These are phyloP conservation scores for Nannizziopsis arthrosporioides DNA, from an alignment of 2,329 filamentous ascomycete species.

Conservation along the genomic window DNA sequence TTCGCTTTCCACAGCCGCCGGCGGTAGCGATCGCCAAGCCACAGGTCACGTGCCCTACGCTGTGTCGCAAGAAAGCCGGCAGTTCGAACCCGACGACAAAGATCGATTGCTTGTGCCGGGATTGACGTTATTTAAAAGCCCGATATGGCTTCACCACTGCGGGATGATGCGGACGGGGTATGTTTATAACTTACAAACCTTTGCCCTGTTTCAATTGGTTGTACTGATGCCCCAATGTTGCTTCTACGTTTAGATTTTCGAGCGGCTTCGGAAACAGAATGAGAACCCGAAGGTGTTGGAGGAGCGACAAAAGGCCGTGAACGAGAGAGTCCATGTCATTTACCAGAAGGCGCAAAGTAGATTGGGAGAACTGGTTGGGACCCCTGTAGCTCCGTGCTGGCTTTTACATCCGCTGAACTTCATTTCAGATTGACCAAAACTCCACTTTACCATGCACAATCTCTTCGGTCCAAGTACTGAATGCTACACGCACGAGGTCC, in stretches of 20 bases:
- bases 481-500: slow-evolving; percentile 70
- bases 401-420: background rate
- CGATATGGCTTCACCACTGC: slow-evolving; percentile 35
- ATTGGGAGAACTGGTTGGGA: slow-evolving; percentile 52
- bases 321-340: slow-evolving; percentile 46
- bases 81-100: background rate
- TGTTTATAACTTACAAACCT: slow-evolving; percentile 17
- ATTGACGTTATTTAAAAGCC: slow-evolving; percentile 24
- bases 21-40: background rate
- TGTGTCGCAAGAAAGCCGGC: background rate
- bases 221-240: background rate
- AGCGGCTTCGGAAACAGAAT: slow-evolving; percentile 44
- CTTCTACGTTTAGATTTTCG: slow-evolving; percentile 42
- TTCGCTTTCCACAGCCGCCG: too few species aligned
- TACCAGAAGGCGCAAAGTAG: slow-evolving; percentile 52
- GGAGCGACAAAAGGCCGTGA: slow-evolving; percentile 49
- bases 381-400: background rate
- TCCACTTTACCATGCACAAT: slow-evolving; percentile 78
- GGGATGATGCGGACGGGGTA: slow-evolving; percentile 31
- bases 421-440: slow-evolving; percentile 63
- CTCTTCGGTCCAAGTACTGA: slow-evolving; percentile 70
- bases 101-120: background rate
- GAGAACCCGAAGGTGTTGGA: slow-evolving; percentile 48
- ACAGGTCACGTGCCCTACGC: background rate
- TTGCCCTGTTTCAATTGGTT: slow-evolving; percentile 4